Percentiles rank a stretch among this genome's conserved stretches.
Conservation (phyloP, 2,329 filamentous ascomycete species). For the Neophaeococcomyces aloes region DNA sequence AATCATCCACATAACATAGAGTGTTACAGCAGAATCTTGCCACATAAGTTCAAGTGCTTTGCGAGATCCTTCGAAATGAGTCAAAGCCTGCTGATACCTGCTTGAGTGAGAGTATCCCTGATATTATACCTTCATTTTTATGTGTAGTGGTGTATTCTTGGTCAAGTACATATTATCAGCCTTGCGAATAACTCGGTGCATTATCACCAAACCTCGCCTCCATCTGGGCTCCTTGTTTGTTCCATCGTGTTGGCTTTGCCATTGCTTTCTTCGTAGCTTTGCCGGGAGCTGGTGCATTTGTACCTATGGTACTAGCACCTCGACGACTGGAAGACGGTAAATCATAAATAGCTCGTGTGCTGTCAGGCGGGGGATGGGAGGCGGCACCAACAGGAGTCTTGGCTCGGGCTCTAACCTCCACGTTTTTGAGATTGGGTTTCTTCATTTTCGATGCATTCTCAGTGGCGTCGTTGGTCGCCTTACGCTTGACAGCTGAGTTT, state of each 20-base stretch:
- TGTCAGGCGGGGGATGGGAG: slow-evolving; percentile 3
- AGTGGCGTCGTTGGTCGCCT: not conserved
- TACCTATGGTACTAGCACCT: slow-evolving; percentile 12
- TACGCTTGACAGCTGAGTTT: slow-evolving; percentile 16
- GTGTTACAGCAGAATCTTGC: no score
- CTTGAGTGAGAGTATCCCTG: no score
- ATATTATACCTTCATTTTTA: no score
- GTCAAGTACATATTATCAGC: not conserved
- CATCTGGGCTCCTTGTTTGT: not conserved
- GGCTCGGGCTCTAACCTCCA: not conserved
- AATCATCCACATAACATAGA: no score
- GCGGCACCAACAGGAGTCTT: not conserved
- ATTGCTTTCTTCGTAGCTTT: slow-evolving; percentile 8
- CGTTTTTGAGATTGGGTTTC: slow-evolving; percentile 11
- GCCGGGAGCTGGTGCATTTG: slow-evolving; percentile 13
- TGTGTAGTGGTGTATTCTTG: not conserved
- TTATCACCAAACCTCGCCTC: not conserved
- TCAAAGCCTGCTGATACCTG: no score
- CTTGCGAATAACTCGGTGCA: not conserved
- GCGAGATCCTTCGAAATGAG: no score
- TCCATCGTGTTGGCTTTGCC: slow-evolving; percentile 3
- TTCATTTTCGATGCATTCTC: slow-evolving; percentile 8
- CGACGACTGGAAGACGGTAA: slow-evolving; percentile 4
- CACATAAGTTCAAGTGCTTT: no score
- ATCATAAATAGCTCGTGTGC: not conserved